Evolutionary conservation across 2,329 filamentous ascomycete species (phyloP), one percentile per base, ranked within the genome.

Genomic region (Pestalotiopsis sp.): DNA sequence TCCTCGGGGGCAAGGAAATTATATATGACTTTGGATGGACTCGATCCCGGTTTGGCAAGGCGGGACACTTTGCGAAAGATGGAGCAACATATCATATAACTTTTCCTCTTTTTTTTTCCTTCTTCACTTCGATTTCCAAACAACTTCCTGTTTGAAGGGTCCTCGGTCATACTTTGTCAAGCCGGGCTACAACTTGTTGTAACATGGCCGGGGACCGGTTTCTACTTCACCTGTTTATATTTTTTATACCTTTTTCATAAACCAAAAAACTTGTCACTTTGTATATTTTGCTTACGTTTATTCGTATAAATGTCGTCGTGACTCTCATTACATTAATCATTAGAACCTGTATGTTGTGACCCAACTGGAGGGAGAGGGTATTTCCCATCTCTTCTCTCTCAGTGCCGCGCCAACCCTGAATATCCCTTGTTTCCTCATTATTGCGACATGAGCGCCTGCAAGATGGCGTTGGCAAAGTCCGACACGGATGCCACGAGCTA

Each of bases 401-500:
- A 72, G 72, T 74, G 6, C 67, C 62, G 36, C 45, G 45, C 17
- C 17, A 52, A 5, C 45, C 20, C 20, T 20, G 31, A 14, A 57
- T 67, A 61, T 31, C 52, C 27, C 68, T 25, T 23, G 14, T 27
- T 13, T 64, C 39, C 13, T 49, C 61, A 36, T 49, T 5, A 66
- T 58, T 39, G 64, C 23, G 67, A 65, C 65, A 67, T 62, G 41
- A 78, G 71, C 31, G 76, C 74, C 45, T 76, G 70, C 3, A 78
- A 73, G 49, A 77, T 67, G 25, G 75, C 74, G 49, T 75, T 77
- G 64, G 77, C 61, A 41, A 78, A 75, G 49, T 78, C 76, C 9
- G 75, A 78, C 3, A 74, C 63, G 3, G 76, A 75, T 20, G 76
- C 76, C 14, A 77, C 72, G 25, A 77, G 72, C 76, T 77, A 38